A percentile compares a stretch with the other conserved stretches of the same genome.
Evolutionary conservation across 2,329 filamentous ascomycete species (phyloP).

Genomic region (Tolypocladium tropicale): DNA sequence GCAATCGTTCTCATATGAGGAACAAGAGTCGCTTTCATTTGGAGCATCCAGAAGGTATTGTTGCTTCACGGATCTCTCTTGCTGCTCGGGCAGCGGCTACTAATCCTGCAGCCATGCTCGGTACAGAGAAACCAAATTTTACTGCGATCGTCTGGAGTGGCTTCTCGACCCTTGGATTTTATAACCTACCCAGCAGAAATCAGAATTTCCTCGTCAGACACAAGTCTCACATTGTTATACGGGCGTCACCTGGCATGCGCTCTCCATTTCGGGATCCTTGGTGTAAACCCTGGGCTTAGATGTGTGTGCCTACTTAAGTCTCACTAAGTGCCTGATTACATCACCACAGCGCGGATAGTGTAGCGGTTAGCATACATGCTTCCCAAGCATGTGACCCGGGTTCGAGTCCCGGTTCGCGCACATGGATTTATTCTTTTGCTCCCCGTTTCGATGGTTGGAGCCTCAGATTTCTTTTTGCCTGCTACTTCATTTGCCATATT

Average conservation of each 20-base stretch:
- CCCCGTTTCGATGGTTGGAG: no score
- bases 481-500: neutral
- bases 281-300: fast-evolving
- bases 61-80: neutral
- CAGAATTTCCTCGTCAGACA: neutral
- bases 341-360: constrained; percentile 19
- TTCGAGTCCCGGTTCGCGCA: constrained; percentile 26
- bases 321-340: constrained; percentile 2
- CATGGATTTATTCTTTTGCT: neutral
- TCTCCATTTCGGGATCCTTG: neutral
- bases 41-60: neutral
- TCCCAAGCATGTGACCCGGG: constrained; percentile 26
- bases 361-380: constrained; percentile 29
- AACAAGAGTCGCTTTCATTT: neutral
- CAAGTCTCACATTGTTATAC: no score
- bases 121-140: neutral
- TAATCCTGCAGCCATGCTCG: no score
- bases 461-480: neutral
- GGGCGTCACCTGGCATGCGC: no score
- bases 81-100: neutral
- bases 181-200: neutral
- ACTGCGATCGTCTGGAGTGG: no score
- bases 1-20: no score
- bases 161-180: no score
- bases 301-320: neutral